Base-by-base conservation (phyloP, 805 yeast species). In the Wickerhamomyces alni region DNA sequence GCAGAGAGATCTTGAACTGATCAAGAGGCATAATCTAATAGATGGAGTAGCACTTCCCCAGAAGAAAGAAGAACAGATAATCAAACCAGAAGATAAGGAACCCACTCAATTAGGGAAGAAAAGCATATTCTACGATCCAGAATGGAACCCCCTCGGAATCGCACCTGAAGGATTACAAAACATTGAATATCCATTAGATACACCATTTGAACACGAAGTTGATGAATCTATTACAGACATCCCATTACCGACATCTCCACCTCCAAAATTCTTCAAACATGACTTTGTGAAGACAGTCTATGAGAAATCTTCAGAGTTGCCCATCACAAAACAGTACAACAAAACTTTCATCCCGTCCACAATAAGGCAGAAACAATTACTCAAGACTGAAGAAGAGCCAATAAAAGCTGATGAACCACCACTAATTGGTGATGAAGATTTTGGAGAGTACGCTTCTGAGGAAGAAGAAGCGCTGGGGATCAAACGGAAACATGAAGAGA, bases 41-140 rank as follows among this genome's bases (percentile, higher is more conserved):
- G 27, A 31, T 38, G 30, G 52, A 40, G 34, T 44, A 40, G 39
- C 19, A 11, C 5, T 29, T 13, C 21, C 9, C 9, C 24, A 21
- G 24, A 21, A 21, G 24, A 21, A 21, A 6, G 9, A 21, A 9
- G 24, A 21, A 21, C 6, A 21, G 24, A 21, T 7, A 9, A 21
- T n/a, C n/a, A n/a, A 36, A 35, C 27, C 25, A 12, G 15, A 24
- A 8, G 35, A 28, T n/a, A 9, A 25, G 9, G 12, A 17, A 12
- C 22, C 12, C 5, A 26, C 24, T 1, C 44, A 64, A 52, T 58
- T 74, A 49, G 81, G 79, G 2, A 51, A 47, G 22, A 59, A 66
- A 29, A 77, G 85, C 8, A 63, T 78, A 2, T 81, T 73, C 52
- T 79, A 75, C 56, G 82, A 81, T 48, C 78, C 81, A 5, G 85